Base-by-base conservation (phyloP, 495 filamentous ascomycete genomes). In the Daldinia vernicosa region DNA sequence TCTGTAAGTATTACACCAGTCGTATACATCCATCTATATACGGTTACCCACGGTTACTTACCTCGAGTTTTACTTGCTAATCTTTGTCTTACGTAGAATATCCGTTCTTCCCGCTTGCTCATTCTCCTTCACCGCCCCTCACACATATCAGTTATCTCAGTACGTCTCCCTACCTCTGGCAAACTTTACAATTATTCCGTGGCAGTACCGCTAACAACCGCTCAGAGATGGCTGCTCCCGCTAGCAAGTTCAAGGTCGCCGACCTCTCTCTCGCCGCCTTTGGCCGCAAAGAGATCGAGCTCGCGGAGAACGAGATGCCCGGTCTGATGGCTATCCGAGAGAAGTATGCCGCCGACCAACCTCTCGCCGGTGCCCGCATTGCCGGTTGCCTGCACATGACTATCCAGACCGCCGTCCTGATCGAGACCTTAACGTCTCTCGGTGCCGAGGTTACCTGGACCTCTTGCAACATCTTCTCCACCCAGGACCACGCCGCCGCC, bases 321-420 rank as follows among this genome's bases (percentile, higher is more conserved):
- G 95, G 95, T 88, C 89, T 99, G 70, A 97, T 99, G 93, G 88
- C 92, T 75, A 98, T 95, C 78, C 90, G 95, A 80, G 75, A 79
- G 71, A 97, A 97, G 86, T 99, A 99, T 79, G 92, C 90, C 75
- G 78, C 81, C 52, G 96, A 97, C 82, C 96, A 98, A 89, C 95
- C 95, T 70, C 87, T 99, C 75, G 90, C 89, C 73, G 95, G 94
- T 81, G 81, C 84, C 77, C 89, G 92, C 69, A 98, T 99, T 80
- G 95, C 96, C 74, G 95, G 95, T 79, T 99, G 95, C 83, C 86
- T 99, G 75, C 95, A 99, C 90, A 98, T 98, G 96, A 98, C 96
- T 80, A 98, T 99, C 84, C 95, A 99, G 87, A 99, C 95, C 70
- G 95, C 95, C 68, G 95, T 99, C 75, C 90, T 99, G 70, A 99